Evolutionary conservation across 2,329 filamentous ascomycete species (phyloP).

Genomic region (Teratosphaeria gauchensis): DNA sequence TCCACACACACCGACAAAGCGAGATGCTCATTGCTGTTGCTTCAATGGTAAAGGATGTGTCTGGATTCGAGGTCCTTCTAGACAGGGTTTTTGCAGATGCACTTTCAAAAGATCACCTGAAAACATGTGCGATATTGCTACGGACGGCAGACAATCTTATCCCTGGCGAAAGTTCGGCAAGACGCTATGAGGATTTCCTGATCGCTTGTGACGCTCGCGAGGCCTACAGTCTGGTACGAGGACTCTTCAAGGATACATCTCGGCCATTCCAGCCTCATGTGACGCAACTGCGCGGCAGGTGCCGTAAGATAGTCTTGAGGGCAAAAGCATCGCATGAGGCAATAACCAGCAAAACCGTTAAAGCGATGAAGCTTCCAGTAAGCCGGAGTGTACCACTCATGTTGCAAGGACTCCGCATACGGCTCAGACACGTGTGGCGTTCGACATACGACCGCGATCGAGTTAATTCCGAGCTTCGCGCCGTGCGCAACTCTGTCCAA

Average conservation of each 20-base stretch:
- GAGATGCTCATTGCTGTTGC: background rate
- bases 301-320: background rate
- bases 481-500: background rate
- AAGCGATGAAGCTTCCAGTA: background rate
- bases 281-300: background rate
- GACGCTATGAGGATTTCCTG: background rate
- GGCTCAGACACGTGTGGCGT: background rate
- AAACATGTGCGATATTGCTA: background rate
- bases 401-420: background rate
- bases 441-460: background rate
- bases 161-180: background rate
- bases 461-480: background rate
- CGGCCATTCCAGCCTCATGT: background rate
- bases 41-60: background rate
- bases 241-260: background rate
- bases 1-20: background rate
- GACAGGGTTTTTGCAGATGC: background rate
- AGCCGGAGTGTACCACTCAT: background rate
- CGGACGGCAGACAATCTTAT: background rate
- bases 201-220: background rate
- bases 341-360: background rate
- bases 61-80: background rate
- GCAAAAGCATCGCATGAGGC: background rate
- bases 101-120: background rate
- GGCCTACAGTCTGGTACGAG: background rate